Conservation (phyloP, 495 filamentous ascomycete genomes). For the Talaromyces ruber region DNA sequence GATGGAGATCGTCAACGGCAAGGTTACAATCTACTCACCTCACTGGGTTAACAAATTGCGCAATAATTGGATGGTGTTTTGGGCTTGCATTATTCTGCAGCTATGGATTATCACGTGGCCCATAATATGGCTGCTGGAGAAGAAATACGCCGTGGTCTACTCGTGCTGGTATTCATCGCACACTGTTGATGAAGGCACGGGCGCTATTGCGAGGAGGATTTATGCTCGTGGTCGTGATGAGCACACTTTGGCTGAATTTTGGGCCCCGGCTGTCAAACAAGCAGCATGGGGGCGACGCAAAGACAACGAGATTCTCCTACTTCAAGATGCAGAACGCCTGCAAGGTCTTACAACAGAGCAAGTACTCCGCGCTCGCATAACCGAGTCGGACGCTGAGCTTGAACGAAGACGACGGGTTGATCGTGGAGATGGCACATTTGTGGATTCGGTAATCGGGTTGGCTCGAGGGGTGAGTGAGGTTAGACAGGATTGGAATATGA, state of each 20-base stretch:
- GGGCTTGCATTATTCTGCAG: conserved; percentile 29
- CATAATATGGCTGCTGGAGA: conserved; percentile 32
- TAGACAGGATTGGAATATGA: conserved; percentile 17
- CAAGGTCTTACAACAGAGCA: conserved; percentile 9
- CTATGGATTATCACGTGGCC: conserved; percentile 40
- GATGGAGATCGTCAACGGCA: conserved; percentile 15
- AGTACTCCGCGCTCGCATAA: not conserved
- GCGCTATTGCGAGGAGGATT: not conserved
- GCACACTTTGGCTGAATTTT: conserved; percentile 21
- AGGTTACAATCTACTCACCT: conserved; percentile 34
- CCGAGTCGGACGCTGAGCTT: conserved; percentile 14
- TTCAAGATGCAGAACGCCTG: conserved; percentile 10
- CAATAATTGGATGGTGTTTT: conserved; percentile 27
- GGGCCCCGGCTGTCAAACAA: conserved; percentile 30
- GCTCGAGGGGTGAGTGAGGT: conserved; percentile 21
- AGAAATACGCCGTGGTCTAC: conserved; percentile 27
- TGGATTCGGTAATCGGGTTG: conserved; percentile 20
- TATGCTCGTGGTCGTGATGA: conserved; percentile 24
- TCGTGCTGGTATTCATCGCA: conserved; percentile 24
- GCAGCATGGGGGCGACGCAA: conserved; percentile 12
- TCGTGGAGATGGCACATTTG: conserved; percentile 19
- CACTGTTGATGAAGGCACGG: conserved; percentile 6
- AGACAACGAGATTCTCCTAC: conserved; percentile 8
- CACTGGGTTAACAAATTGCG: conserved; percentile 38
- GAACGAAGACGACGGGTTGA: conserved; percentile 19